Conservation (phyloP, 2,329 filamentous ascomycete species). For the Pyrenophora tritici-repentis region DNA sequence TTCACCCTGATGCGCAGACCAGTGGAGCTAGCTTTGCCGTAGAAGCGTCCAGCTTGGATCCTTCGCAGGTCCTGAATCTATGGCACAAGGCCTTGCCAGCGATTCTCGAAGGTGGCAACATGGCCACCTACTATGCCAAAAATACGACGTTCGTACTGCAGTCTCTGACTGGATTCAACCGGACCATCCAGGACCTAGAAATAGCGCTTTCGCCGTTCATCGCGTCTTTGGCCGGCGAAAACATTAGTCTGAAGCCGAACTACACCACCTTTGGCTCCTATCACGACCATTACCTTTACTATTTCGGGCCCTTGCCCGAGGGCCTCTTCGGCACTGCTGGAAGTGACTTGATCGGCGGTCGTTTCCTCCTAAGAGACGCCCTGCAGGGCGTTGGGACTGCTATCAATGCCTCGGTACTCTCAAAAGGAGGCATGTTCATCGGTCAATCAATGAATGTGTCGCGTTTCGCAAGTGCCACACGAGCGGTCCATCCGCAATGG, state of each 20-base stretch:
- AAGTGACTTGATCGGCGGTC: slow-evolving; percentile 29
- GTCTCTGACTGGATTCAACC: slow-evolving; percentile 10
- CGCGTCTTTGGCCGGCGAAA: slow-evolving; percentile 18
- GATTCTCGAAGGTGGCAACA: slow-evolving; percentile 28
- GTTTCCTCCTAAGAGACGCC: slow-evolving; percentile 22
- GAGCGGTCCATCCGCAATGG: slow-evolving; percentile 24
- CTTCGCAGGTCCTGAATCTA: slow-evolving; percentile 20
- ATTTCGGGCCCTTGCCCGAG: slow-evolving; percentile 34
- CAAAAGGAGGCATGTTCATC: too few relatives aligned
- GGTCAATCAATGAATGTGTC: slow-evolving; percentile 16
- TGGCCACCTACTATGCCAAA: slow-evolving; percentile 23
- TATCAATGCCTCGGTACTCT: too few relatives aligned
- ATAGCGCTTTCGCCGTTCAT: slow-evolving; percentile 30
- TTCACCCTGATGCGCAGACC: slow-evolving; percentile 24
- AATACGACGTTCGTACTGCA: slow-evolving; percentile 15
- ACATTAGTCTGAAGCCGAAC: slow-evolving; percentile 26
- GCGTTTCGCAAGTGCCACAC: slow-evolving; percentile 16
- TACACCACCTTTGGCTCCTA: slow-evolving; percentile 30
- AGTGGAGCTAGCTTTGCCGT: slow-evolving; percentile 32
- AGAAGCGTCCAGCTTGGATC: slow-evolving; percentile 20
- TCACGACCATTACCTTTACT: slow-evolving; percentile 30
- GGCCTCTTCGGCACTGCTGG: slow-evolving; percentile 25
- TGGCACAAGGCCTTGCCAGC: slow-evolving; percentile 20
- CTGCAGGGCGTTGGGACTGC: slow-evolving; percentile 20
- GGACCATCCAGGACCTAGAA: slow-evolving; percentile 22